Percentiles rank a stretch among this genome's conserved stretches.
phyloP scores from a whole-genome alignment of 768 basidiomycete genomes.

The Mycena alexandri region DNA sequence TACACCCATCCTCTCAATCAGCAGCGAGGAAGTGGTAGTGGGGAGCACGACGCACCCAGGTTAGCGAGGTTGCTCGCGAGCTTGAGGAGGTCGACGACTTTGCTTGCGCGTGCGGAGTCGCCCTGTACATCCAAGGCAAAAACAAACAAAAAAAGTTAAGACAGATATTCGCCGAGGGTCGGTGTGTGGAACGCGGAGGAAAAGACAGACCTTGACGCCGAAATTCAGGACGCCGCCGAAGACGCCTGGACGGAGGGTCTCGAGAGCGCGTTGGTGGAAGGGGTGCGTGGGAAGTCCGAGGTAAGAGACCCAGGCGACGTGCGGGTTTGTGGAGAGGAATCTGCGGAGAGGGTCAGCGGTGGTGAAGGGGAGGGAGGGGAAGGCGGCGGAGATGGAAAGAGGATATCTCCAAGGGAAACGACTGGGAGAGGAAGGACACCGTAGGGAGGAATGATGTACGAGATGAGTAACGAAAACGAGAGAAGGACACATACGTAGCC shows the following conservation, averaged over 20 bases:
- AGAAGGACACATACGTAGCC: slow-evolving; percentile 49
- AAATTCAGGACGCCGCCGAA: slow-evolving; percentile 57
- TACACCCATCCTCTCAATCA: not conserved
- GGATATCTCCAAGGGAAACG: not conserved
- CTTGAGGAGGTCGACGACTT: slow-evolving; percentile 52
- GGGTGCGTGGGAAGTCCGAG: slow-evolving; percentile 52
- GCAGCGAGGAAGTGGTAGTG: not conserved
- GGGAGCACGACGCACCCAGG: slow-evolving; percentile 31
- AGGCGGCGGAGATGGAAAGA: too few relatives aligned
- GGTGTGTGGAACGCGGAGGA: too few relatives aligned
- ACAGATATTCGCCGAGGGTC: too few relatives aligned
- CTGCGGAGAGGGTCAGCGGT: too few relatives aligned
- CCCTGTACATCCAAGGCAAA: too few relatives aligned
- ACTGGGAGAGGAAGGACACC: too few relatives aligned
- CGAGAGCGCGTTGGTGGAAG: slow-evolving; percentile 50
- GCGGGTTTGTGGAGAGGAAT: slow-evolving; percentile 49
- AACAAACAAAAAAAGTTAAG: too few relatives aligned
- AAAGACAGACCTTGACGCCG: slow-evolving; percentile 52
- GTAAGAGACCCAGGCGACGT: slow-evolving; percentile 56
- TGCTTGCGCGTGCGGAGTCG: slow-evolving; percentile 40
- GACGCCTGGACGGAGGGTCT: slow-evolving; percentile 42
- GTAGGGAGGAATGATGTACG: not conserved
- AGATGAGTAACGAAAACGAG: too few relatives aligned
- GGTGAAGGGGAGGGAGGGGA: too few relatives aligned
- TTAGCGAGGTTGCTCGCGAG: slow-evolving; percentile 52